phyloP scores from a whole-genome alignment of 192 early-diverging fungal species.

The Podila epicladia region DNA sequence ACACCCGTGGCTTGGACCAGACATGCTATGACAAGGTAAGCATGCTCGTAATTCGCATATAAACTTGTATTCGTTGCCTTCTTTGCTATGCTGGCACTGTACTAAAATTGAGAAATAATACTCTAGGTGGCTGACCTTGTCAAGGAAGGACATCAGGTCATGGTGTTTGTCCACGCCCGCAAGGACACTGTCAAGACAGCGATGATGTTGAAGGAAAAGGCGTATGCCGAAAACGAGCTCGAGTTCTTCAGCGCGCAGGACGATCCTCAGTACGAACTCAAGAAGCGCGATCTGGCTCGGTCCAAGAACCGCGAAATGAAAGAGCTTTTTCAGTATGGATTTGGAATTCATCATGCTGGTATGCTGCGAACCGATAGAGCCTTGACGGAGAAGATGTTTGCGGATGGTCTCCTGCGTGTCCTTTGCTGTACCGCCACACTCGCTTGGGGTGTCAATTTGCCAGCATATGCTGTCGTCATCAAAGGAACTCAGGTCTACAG shows the following conservation, averaged over 20 bases:
- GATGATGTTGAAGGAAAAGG: constrained; percentile 79
- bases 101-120: too few species aligned
- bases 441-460: constrained; percentile 99
- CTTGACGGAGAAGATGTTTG: constrained; percentile 91
- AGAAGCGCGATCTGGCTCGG: constrained; percentile 71
- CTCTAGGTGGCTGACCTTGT: constrained; percentile 69
- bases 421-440: constrained; percentile 98
- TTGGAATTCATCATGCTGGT: constrained; percentile 97
- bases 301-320: constrained; percentile 87
- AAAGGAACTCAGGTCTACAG: constrained; percentile 98
- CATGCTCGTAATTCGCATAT: neutral
- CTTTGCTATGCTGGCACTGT: too few species aligned
- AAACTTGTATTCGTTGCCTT: constrained; percentile 10
- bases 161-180: constrained; percentile 99
- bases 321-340: constrained; percentile 85
- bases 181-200: constrained; percentile 99
- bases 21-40: constrained; percentile 87
- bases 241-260: constrained; percentile 71
- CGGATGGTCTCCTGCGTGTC: constrained; percentile 76
- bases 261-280: constrained; percentile 58
- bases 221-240: constrained; percentile 63
- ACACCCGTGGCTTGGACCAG: constrained; percentile 77
- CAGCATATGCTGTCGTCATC: constrained; percentile 98
- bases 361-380: constrained; percentile 92
- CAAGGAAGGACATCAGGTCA: constrained; percentile 91